Evolutionary conservation across 306 rosid genomes (phyloP), one percentile per base, ranked within the genome.

Genomic region (Vigna angularis): DNA sequence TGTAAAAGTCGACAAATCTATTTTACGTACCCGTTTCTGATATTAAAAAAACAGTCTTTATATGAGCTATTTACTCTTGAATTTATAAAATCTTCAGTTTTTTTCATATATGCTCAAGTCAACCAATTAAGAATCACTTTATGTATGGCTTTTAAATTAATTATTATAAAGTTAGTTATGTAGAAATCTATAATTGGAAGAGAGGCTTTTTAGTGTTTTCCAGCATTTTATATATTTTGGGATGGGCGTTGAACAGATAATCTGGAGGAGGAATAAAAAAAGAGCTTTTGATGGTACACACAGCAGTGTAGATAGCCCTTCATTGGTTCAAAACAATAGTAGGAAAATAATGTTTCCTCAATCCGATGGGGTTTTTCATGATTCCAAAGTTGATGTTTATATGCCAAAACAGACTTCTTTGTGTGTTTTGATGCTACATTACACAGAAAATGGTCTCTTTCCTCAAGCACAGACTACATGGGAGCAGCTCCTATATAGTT

Each of bases 401-500:
- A 70, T 76, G 55, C 83, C 78, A n/a, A 72, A 75, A 45, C 71
- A 48, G 74, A 77, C 89, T 42, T 74, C 83, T 14, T 75, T 91
- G 65, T 78, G 85, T 77, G 73, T 85, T 14, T 58, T 82, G 68
- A 78, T 90, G 87, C 66, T 88, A 42, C 70, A 82, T 74, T 86
- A 78, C 76, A 32, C 48, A 30, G 70, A 84, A 26, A 86, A 74
- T 75, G 90, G 84, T 63, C 76, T 81, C 52, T 72, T 88, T 24
- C 83, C 74, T 57, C 90, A 90, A 72, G 89, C 91, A 26, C 79
- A 75, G 42, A 66, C 75, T 38, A 75, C 78, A 48, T 90, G 95
- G 97, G 87, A 88, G 1, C 90, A 90, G 79, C 76, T 90, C 50
- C 16, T 88, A 26, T 83, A 88, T 70, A 87, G 90, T 72, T 85